Conservation (phyloP, 495 filamentous ascomycete species). For the Clavariopsis aquatica region DNA sequence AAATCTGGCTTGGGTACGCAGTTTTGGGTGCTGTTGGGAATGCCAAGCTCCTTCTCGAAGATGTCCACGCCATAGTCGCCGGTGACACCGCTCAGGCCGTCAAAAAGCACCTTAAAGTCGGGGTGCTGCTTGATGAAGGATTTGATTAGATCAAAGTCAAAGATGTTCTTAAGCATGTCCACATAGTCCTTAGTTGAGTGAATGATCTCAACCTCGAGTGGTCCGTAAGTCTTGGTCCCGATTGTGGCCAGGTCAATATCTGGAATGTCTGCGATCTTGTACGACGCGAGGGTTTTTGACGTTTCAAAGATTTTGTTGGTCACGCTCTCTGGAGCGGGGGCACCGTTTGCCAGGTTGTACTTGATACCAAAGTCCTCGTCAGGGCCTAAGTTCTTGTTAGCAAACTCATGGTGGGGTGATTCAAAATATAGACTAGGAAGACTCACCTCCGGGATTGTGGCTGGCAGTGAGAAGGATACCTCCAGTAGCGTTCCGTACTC, state of each 20-base stretch:
- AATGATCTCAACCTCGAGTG: conserved; percentile 90
- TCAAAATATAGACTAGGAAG: neutral
- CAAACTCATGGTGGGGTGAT: neutral
- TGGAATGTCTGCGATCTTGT: conserved; percentile 87
- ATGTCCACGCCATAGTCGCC: conserved; percentile 93
- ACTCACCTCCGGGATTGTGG: conserved; percentile 91
- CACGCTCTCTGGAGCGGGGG: conserved; percentile 89
- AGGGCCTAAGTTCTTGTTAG: conserved; percentile 62
- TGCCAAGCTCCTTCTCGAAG: conserved; percentile 89
- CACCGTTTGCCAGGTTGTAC: conserved; percentile 96
- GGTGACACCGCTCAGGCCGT: conserved; percentile 91
- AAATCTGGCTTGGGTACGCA: conserved; percentile 92
- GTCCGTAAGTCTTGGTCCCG: conserved; percentile 79
- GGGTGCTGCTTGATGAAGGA: conserved; percentile 79
- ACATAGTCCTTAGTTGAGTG: conserved; percentile 91
- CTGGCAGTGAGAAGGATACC: conserved; percentile 95
- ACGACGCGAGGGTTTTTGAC: conserved; percentile 82
- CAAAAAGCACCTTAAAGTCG: conserved; percentile 96
- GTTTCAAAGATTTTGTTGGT: conserved; percentile 96
- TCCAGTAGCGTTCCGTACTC: conserved; percentile 89
- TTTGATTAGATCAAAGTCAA: conserved; percentile 94
- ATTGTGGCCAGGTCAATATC: conserved; percentile 81
- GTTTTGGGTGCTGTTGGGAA: conserved; percentile 84
- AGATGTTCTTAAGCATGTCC: conserved; percentile 94
- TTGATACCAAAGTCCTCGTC: conserved; percentile 97